Percentiles rank a stretch among this genome's conserved stretches.
Conservation (phyloP, 345 rosid genomes). For the Gossypium turneri region DNA sequence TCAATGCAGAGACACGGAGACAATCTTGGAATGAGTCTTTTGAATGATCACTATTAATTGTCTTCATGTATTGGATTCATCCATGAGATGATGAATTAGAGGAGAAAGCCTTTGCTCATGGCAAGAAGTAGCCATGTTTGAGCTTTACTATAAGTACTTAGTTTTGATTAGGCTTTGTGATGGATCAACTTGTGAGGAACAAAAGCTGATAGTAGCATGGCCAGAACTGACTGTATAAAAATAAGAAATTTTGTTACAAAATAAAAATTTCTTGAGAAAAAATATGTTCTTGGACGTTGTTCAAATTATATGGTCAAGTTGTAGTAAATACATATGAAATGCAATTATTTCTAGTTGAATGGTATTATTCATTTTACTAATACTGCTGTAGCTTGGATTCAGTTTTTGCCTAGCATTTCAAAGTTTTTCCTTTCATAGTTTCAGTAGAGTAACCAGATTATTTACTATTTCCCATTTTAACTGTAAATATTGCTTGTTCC, state of each 20-base stretch:
- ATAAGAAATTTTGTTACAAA: not conserved
- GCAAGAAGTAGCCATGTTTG: slow-evolving; percentile 1
- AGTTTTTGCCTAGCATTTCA: not conserved
- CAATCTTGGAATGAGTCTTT: not conserved
- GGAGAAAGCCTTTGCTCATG: not conserved
- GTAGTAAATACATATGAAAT: not conserved
- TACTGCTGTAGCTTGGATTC: not conserved
- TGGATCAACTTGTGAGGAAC: not conserved
- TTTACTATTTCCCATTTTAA: not conserved
- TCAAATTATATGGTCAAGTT: not conserved
- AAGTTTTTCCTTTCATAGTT: not conserved
- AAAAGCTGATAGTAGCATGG: not conserved
- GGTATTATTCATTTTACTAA: not conserved
- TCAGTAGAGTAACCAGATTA: not conserved
- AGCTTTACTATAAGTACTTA: not conserved
- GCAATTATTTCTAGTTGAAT: not conserved
- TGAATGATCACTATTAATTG: not conserved
- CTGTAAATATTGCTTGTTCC: not conserved
- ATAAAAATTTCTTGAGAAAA: not conserved
- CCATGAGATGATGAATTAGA: not conserved
- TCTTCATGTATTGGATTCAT: slow-evolving; percentile 1
- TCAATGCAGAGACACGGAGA: not conserved
- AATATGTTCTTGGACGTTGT: not conserved
- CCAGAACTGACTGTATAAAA: not conserved
- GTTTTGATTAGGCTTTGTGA: not conserved